Percentiles rank a stretch among this genome's conserved stretches.
Conservation (phyloP, 176 grass and related monocot genomes). For the Canna indica region DNA sequence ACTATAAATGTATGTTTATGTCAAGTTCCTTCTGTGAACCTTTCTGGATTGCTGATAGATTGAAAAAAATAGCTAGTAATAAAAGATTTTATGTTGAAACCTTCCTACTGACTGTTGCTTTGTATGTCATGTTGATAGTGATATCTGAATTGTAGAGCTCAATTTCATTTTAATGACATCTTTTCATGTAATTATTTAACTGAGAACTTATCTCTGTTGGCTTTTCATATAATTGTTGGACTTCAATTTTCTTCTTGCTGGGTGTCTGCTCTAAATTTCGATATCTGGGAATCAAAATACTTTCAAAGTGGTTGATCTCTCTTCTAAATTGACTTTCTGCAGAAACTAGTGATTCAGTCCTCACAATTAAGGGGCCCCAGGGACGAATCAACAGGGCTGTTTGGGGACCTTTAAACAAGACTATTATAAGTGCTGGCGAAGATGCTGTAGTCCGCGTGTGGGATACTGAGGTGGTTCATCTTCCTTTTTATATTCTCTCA, state of each 20-base stretch:
- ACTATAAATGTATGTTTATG: neutral
- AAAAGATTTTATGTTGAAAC: no score
- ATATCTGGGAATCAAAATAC: neutral
- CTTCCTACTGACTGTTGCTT: no score
- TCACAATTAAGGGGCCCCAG: conserved; percentile 61
- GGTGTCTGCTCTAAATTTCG: neutral
- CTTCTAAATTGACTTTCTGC: conserved; percentile 10
- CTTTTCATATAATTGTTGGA: neutral
- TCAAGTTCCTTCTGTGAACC: neutral
- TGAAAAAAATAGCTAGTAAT: no score
- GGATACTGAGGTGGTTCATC: conserved; percentile 52
- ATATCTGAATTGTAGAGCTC: no score
- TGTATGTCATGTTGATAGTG: no score
- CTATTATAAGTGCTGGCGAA: conserved; percentile 85
- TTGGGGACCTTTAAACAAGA: conserved; percentile 83
- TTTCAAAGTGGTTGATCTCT: no score
- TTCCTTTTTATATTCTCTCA: neutral
- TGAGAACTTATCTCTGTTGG: neutral
- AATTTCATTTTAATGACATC: no score
- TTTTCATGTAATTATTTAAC: neutral
- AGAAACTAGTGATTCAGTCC: conserved; percentile 62
- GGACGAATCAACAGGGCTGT: conserved; percentile 92
- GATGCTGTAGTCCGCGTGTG: conserved; percentile 75
- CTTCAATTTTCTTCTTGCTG: neutral
- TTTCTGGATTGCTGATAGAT: no score